These are phyloP conservation scores for Neurospora crassa DNA, from an alignment of 2,329 filamentous ascomycete species.

Conservation along the genomic window DNA sequence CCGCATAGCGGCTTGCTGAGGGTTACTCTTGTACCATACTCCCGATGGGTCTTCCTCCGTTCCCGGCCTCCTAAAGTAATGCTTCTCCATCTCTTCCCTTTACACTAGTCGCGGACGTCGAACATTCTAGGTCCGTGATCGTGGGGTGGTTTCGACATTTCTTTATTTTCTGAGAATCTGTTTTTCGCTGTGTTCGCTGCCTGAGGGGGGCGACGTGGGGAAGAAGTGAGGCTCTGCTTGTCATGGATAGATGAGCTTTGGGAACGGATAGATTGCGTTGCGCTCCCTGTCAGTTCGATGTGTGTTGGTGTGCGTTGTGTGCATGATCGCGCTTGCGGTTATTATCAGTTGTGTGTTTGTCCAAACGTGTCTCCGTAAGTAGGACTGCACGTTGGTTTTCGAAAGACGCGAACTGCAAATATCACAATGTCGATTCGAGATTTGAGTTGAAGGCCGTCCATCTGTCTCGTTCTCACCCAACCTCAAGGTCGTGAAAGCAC, in stretches of 20 bases:
- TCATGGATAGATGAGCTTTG: neutral
- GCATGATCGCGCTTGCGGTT: neutral
- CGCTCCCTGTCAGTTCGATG: neutral
- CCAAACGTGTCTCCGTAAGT: neutral
- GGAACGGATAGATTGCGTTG: neutral
- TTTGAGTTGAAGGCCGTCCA: neutral
- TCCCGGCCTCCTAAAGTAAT: constrained; percentile 41
- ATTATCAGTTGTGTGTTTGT: neutral
- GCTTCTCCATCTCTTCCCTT: constrained; percentile 30
- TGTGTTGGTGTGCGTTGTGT: neutral
- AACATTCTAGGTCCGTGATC: constrained; percentile 32
- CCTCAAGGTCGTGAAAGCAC: neutral
- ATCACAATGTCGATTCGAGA: neutral
- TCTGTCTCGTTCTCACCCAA: neutral
- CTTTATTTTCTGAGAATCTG: constrained; percentile 4
- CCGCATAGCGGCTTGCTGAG: constrained; percentile 43
- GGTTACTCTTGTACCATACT: constrained; percentile 26
- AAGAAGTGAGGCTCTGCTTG: neutral
- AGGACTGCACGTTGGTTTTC: neutral
- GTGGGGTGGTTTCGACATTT: constrained; percentile 40
- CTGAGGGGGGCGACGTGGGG: neutral
- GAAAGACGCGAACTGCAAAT: neutral
- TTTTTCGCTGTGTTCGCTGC: neutral
- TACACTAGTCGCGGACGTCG: constrained; percentile 27
- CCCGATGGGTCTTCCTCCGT: constrained; percentile 42